phyloP scores from a whole-genome alignment of 495 filamentous ascomycete species.

The Elasticomyces elasticus region DNA sequence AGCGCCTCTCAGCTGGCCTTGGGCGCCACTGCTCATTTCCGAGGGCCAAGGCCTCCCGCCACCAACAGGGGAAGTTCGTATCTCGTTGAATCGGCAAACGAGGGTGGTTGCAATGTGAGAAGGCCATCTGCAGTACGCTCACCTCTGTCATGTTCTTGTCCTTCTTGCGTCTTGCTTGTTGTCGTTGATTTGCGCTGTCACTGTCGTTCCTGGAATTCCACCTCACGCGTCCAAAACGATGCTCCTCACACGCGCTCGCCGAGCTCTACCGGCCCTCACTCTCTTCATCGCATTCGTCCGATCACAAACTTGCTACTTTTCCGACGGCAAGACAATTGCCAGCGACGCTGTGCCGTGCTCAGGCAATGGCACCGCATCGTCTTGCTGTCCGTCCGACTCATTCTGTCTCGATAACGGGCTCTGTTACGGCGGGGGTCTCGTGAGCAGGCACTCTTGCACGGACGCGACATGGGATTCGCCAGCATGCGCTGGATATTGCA shows the following conservation, averaged over 20 bases:
- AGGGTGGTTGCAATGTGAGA: neutral
- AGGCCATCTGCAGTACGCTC: neutral
- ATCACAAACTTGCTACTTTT: constrained; percentile 14
- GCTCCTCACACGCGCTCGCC: constrained; percentile 8
- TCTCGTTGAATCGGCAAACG: neutral
- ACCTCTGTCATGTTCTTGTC: neutral
- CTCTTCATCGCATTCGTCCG: constrained; percentile 7
- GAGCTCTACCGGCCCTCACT: constrained; percentile 6
- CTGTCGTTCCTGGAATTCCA: neutral
- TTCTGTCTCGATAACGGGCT: constrained; percentile 13
- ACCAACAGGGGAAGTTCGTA: too few species aligned
- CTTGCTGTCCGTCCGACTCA: constrained; percentile 9
- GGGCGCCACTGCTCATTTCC: neutral
- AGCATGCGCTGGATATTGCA: constrained; percentile 13
- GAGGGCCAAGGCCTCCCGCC: neutral
- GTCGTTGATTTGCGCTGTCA: neutral
- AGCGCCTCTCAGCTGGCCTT: neutral
- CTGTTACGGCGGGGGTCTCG: constrained; percentile 5
- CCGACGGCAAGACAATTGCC: constrained; percentile 12
- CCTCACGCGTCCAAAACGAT: neutral
- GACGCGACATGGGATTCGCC: constrained; percentile 11
- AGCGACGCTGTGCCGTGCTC: constrained; percentile 3
- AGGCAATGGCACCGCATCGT: neutral
- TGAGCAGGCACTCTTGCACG: constrained; percentile 12
- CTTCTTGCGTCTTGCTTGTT: neutral